Conservation (phyloP, 192 early-diverging fungal genomes). For the Rhizoclosmatium globosum region DNA sequence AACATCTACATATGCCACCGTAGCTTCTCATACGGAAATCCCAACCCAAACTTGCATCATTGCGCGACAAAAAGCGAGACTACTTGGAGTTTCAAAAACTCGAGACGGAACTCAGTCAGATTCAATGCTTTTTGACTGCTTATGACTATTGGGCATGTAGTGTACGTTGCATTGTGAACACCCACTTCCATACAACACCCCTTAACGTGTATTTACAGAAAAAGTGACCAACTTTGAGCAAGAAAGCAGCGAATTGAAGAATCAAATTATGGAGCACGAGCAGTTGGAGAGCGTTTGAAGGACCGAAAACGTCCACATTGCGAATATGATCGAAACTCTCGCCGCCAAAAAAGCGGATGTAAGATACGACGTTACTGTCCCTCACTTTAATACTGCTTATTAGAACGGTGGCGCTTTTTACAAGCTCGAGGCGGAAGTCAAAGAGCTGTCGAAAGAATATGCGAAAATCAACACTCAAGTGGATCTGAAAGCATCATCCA, state of each 20-base stretch:
- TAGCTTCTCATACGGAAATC: constrained; percentile 79
- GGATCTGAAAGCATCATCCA: constrained; percentile 78
- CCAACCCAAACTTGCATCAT: constrained; percentile 89
- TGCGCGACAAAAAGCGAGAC: constrained; percentile 84
- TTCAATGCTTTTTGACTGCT: constrained; percentile 83
- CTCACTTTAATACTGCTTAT: not conserved
- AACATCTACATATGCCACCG: constrained; percentile 14
- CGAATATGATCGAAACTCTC: constrained; percentile 62
- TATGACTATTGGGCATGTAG: constrained; percentile 82
- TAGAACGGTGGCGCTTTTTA: constrained; percentile 58
- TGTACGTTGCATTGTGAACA: not conserved
- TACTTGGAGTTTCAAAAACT: constrained; percentile 95
- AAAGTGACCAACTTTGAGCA: constrained; percentile 46
- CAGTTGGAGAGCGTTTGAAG: constrained; percentile 64
- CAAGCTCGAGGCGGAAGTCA: constrained; percentile 69
- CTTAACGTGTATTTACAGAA: constrained; percentile 27
- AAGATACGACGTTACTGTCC: not conserved
- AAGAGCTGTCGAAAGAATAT: constrained; percentile 80
- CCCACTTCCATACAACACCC: not conserved
- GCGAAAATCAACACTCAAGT: constrained; percentile 86
- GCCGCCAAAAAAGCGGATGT: constrained; percentile 45
- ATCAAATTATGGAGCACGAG: constrained; percentile 52
- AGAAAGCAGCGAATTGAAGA: constrained; percentile 45
- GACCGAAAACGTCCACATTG: constrained; percentile 72
- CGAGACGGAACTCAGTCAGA: constrained; percentile 85